Evolutionary conservation across 108 stramenopile species (phyloP), one percentile per base, ranked within the genome.

Genomic region (Aureococcus anophagefferens): DNA sequence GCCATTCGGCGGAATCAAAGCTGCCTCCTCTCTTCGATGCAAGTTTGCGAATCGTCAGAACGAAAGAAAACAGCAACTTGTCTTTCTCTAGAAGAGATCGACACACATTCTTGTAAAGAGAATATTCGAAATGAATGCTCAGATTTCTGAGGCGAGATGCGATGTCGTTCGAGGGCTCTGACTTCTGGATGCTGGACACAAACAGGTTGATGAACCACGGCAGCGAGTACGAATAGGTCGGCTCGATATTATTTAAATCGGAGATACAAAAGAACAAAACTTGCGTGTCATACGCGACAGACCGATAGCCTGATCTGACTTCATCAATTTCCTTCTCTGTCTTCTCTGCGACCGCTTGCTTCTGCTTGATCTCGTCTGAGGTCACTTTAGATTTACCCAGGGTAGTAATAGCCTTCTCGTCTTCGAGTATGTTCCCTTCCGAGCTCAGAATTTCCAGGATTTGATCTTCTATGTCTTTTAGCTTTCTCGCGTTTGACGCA

Each of bases 11-110:
- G 4, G 72, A 59, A 25, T 59, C 51, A 59, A 59, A 28, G 44
- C 73, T 66, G 14, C 68, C 76, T n/a, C n/a, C n/a, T n/a, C n/a
- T n/a, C 44, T 82, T 78, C 11, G 83, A 82, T 65, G 80, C 21
- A 46, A 73, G 46, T 33, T 85, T 83, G 73, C 85, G 83, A 45
- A 81, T 68, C 32, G 80, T 74, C 25, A 88, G 67, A 25, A 83
- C 74, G 66, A 88, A 88, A 4, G 78, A 79, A 68, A 85, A 88
- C 31, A 88, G 83, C 44, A 88, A 77, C 71, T 88, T 88, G 85
- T 88, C 84, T 35, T 35, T 46, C 79, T 88, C 87, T 72, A 88
- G 86, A 59, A 88, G 75, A 25, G 74, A 76, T 30, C 87, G 67
- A 66, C 87, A 88, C 18, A 88, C 80, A 62, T 88, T 88, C 44